Evolutionary conservation across 2,329 filamentous ascomycete genomes (phyloP).

Genomic region (Ophiosphaerella herpotricha): DNA sequence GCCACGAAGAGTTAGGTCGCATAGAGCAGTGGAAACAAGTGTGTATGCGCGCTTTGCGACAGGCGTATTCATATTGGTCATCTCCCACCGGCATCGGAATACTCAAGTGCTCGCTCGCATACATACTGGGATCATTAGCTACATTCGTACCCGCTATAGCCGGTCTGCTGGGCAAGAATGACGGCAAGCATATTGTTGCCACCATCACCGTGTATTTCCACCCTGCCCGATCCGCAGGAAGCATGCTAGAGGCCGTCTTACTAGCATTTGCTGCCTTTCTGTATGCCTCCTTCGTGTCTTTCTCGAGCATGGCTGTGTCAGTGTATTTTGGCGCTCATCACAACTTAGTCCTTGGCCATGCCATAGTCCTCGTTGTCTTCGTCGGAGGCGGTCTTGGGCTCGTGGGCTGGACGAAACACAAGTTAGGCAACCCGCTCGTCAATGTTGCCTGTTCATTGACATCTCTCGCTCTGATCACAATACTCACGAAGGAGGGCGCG

Average conservation of each 20-base stretch:
- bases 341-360: constrained; percentile 73
- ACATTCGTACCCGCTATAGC: constrained; percentile 80
- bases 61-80: constrained; percentile 63
- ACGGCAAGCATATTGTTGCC: constrained; percentile 92
- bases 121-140: constrained; percentile 81
- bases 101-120: constrained; percentile 89
- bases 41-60: constrained; percentile 32
- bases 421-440: constrained; percentile 75
- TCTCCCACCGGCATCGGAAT: constrained; percentile 79
- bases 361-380: constrained; percentile 79
- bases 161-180: constrained; percentile 75
- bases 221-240: constrained; percentile 81
- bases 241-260: constrained; percentile 84
- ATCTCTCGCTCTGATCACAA: constrained; percentile 85
- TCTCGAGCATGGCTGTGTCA: constrained; percentile 87
- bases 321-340: constrained; percentile 74
- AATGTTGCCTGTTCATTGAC: constrained; percentile 80
- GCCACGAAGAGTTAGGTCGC: constrained; percentile 38
- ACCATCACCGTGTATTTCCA: constrained; percentile 96
- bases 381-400: constrained; percentile 86
- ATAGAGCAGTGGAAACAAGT: constrained; percentile 41
- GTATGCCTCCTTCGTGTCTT: constrained; percentile 76
- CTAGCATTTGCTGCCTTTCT: constrained; percentile 77
- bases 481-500: constrained; percentile 88
- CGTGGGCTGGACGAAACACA: constrained; percentile 85